phyloP scores from a whole-genome alignment of 805 yeast species.

The Metschnikowia vanudenii region DNA sequence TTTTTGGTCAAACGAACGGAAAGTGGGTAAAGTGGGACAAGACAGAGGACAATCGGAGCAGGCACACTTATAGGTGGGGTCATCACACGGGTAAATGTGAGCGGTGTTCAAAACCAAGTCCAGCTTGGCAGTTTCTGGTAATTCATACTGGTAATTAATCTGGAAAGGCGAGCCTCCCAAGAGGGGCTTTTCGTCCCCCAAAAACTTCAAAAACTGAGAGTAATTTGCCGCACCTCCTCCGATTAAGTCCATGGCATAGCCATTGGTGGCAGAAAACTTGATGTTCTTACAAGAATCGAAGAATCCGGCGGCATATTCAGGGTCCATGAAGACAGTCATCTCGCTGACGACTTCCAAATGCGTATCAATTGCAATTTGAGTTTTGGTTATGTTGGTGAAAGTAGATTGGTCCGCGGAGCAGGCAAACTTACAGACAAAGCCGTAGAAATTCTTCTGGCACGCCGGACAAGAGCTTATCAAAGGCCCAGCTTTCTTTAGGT shows the following conservation, averaged over 20 bases:
- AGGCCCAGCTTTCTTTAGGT: conserved; percentile 39
- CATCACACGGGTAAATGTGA: conserved; percentile 54
- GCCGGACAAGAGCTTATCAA: conserved; percentile 71
- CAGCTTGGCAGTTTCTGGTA: conserved; percentile 14
- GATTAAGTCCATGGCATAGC: conserved; percentile 92
- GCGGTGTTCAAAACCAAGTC: conserved; percentile 28
- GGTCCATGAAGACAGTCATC: conserved; percentile 59
- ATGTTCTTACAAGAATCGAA: conserved; percentile 85
- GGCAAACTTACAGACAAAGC: conserved; percentile 82
- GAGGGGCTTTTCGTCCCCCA: conserved; percentile 92
- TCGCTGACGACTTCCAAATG: conserved; percentile 67
- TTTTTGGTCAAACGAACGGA: conserved; percentile 32
- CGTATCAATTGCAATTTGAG: conserved; percentile 47
- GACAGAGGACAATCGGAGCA: conserved; percentile 85
- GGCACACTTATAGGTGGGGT: conserved; percentile 69
- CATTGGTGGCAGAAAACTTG: conserved; percentile 92
- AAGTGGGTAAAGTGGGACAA: conserved; percentile 66
- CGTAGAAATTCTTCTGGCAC: conserved; percentile 79
- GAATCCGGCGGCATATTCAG: conserved; percentile 58
- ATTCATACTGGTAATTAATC: conserved; percentile 65
- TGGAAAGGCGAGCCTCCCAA: conserved; percentile 96
- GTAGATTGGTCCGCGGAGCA: conserved; percentile 82
- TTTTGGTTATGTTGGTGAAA: conserved; percentile 66
- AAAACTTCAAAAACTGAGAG: conserved; percentile 71
- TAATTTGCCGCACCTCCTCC: conserved; percentile 95